Conservation (phyloP, 345 rosid species). For the Hirschfeldia incana region DNA sequence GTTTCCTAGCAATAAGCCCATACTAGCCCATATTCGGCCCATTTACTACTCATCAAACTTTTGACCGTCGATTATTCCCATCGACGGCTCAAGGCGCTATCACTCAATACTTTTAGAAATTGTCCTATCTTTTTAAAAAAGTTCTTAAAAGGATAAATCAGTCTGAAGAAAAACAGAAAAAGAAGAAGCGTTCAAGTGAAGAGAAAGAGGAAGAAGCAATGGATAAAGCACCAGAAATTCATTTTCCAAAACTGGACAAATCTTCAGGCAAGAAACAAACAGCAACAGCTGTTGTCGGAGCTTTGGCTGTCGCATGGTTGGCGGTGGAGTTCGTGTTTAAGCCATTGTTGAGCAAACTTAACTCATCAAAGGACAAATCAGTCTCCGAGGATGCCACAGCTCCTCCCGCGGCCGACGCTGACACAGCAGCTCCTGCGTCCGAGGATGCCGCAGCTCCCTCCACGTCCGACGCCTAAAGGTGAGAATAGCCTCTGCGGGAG, state of each 20-base stretch:
- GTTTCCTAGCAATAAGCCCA: constrained; percentile 28
- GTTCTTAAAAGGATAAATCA: neutral
- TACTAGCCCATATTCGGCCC: constrained; percentile 9
- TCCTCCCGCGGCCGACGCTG: constrained; percentile 4
- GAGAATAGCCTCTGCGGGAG: neutral
- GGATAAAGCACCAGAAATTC: constrained; percentile 18
- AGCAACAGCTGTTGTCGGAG: constrained; percentile 67
- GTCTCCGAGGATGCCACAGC: constrained; percentile 56
- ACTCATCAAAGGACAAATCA: constrained; percentile 67
- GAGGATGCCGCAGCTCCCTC: constrained; percentile 46
- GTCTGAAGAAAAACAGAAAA: neutral
- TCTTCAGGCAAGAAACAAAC: constrained; percentile 45
- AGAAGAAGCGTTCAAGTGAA: neutral
- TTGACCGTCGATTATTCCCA: constrained; percentile 26
- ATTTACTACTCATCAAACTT: neutral
- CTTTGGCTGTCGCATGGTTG: constrained; percentile 73
- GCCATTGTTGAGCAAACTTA: constrained; percentile 65
- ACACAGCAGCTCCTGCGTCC: constrained; percentile 36
- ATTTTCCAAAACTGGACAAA: constrained; percentile 29
- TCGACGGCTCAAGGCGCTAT: constrained; percentile 17
- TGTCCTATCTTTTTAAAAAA: neutral
- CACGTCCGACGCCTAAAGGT: constrained; percentile 14
- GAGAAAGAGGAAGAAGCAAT: constrained; percentile 11
- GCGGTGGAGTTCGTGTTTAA: constrained; percentile 81
- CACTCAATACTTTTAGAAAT: neutral